Conservation (phyloP, 257 asterid species). For the Linderniella brevidens region DNA sequence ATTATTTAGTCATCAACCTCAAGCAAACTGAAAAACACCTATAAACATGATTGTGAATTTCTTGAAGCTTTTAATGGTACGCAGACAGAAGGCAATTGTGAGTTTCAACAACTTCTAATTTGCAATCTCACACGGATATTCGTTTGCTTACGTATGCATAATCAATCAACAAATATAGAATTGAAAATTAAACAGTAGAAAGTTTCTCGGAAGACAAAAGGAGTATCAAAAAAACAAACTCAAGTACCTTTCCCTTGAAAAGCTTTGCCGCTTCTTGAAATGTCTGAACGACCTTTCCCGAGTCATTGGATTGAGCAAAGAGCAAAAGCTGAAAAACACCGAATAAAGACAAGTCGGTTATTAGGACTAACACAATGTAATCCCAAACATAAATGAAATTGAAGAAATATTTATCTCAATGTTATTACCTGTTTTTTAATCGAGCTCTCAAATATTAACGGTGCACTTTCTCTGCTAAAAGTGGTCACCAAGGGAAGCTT, state of each 20-base stretch:
- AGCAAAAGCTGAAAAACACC: conserved; percentile 53
- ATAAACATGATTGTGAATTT: too few species aligned
- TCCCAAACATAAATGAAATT: background rate
- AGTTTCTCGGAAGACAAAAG: conserved; percentile 3
- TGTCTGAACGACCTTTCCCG: conserved; percentile 30
- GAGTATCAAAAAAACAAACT: conserved; percentile 5
- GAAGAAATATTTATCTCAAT: too few species aligned
- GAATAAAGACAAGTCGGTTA: conserved; percentile 3
- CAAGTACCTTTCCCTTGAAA: conserved; percentile 82
- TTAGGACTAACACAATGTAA: background rate
- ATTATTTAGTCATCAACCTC: conserved; percentile 1
- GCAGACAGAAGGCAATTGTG: too few species aligned
- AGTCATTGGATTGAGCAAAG: conserved; percentile 45
- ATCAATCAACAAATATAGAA: background rate
- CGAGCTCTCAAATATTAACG: conserved; percentile 60
- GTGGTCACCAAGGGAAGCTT: conserved; percentile 78
- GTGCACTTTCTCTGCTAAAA: conserved; percentile 62
- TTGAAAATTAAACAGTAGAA: conserved; percentile 3
- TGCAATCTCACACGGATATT: too few species aligned
- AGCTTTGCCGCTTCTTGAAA: conserved; percentile 83
- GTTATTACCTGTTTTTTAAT: conserved; percentile 60
- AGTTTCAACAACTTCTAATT: too few species aligned
- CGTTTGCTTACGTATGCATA: too few species aligned
- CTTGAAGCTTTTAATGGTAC: too few species aligned
- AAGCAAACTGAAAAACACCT: too few species aligned